Evolutionary conservation across 148 eudicot species (phyloP).

Genomic region (Heliosperma pusillum): DNA sequence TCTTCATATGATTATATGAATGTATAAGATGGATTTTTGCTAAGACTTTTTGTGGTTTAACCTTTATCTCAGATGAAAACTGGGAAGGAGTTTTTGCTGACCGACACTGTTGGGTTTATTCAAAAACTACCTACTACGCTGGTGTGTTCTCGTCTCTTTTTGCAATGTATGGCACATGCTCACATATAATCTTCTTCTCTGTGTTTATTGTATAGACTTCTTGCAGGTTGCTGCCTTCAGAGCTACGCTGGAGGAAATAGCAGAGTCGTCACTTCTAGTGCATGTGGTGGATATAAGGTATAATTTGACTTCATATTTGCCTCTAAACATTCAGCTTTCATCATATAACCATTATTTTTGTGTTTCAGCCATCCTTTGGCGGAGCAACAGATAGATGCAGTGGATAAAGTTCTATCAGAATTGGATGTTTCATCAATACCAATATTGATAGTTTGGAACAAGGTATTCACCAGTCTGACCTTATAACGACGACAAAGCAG

Average conservation of each 20-base stretch:
- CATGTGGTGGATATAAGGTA: slow-evolving; percentile 95
- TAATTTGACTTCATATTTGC: slow-evolving; percentile 8
- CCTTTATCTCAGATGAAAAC: slow-evolving; percentile 58
- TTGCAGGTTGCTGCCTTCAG: slow-evolving; percentile 96
- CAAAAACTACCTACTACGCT: slow-evolving; percentile 87
- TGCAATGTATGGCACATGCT: not conserved
- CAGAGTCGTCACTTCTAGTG: slow-evolving; percentile 88
- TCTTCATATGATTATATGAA: not conserved
- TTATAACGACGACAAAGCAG: not conserved
- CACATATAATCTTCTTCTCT: not conserved
- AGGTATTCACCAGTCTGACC: slow-evolving; percentile 36
- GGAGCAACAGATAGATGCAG: slow-evolving; percentile 80
- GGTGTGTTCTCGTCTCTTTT: slow-evolving; percentile 38
- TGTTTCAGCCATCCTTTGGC: slow-evolving; percentile 83
- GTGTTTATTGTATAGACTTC: slow-evolving; percentile 13
- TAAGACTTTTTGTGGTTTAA: not conserved
- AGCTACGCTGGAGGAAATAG: slow-evolving; percentile 93
- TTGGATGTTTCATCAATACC: slow-evolving; percentile 78
- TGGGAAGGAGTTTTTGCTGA: slow-evolving; percentile 80
- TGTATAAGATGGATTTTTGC: not conserved
- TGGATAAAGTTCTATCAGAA: slow-evolving; percentile 75
- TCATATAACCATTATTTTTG: slow-evolving; percentile 19
- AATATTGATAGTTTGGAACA: slow-evolving; percentile 82
- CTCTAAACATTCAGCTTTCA: not conserved
- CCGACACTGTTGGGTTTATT: slow-evolving; percentile 97